A percentile compares a stretch with the other conserved stretches of the same genome.
Evolutionary conservation across 495 filamentous ascomycete genomes (phyloP).

Genomic region (Penicillium atrosanguineum): DNA sequence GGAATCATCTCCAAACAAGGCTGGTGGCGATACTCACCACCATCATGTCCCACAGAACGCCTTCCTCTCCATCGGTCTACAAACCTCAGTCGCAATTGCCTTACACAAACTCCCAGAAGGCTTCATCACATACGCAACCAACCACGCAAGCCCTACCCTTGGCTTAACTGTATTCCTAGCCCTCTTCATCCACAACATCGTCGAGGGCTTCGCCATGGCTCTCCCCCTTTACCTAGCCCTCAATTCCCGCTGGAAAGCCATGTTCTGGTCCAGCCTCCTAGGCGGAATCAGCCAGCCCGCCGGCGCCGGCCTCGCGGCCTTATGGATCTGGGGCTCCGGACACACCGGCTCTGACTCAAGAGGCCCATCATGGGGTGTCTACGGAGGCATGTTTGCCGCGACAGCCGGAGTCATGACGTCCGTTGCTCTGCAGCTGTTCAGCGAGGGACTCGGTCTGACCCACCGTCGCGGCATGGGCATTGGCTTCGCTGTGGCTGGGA

Average conservation of each 20-base stretch:
- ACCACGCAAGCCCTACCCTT: constrained; percentile 85
- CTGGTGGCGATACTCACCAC: constrained; percentile 63
- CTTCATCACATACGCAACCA: constrained; percentile 97
- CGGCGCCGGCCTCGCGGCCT: constrained; percentile 77
- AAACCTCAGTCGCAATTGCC: constrained; percentile 91
- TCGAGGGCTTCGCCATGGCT: constrained; percentile 93
- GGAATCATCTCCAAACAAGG: constrained; percentile 20
- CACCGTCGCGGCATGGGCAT: constrained; percentile 80
- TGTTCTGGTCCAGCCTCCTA: constrained; percentile 77
- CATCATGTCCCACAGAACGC: constrained; percentile 97
- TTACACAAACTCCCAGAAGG: constrained; percentile 97
- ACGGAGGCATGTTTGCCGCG: constrained; percentile 84
- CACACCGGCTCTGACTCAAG: constrained; percentile 41
- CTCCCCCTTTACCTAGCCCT: constrained; percentile 88
- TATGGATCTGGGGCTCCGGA: constrained; percentile 70
- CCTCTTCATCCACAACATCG: constrained; percentile 96
- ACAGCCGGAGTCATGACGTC: constrained; percentile 94
- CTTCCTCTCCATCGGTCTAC: constrained; percentile 87
- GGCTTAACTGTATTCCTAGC: constrained; percentile 92
- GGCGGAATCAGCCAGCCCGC: constrained; percentile 85
- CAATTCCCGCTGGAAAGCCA: constrained; percentile 68
- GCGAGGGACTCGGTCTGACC: constrained; percentile 75
- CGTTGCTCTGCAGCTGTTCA: constrained; percentile 85
- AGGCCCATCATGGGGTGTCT: constrained; percentile 66
- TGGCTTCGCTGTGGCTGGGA: constrained; percentile 81